Evolutionary conservation across 306 rosid species (phyloP), one percentile per base, ranked within the genome.

Genomic region (Begonia fuchsioides): DNA sequence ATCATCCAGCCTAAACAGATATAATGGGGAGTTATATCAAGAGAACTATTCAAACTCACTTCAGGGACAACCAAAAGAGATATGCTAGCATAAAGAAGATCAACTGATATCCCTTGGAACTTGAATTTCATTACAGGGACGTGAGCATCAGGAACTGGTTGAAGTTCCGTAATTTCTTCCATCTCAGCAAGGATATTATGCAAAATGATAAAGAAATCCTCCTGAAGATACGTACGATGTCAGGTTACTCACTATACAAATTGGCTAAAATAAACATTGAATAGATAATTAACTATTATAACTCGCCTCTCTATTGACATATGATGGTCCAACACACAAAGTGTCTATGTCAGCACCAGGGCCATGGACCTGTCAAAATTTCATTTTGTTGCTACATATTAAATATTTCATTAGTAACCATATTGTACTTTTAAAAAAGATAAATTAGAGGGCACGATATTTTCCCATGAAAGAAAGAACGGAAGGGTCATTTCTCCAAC

Each of bases 41-140:
- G 32, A 26, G 56, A 59, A 18, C 15, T 12, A 6, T 58, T 6
- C 26, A 32, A 55, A 73, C 95, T 77, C 71, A 90, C 98, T 64
- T 79, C 79, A 26, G 98, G 95, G 64, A 90, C 93, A 64, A 90
- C 87, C 78, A 82, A 79, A 62, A 54, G 69, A 13, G 98, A 85
- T 65, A 85, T 61, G 44, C 98, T 75, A 20, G 95, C 98, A 77
- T 90, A 90, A 50, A 90, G 78, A 74, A 90, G 82, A 73, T 90
- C 95, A 50, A 85, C 68, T 60, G 94, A 81, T 69, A 90, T 90
- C 44, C 93, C 94, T 62, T 61, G 85, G 68, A 79, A 85, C 68
- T 90, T 90, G 92, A 90, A 82, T 68, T 76, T 85, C 95, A 90
- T 85, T 26, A 90, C 98, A 17, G 98, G 98, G 32, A 90, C 95